Base-by-base conservation (phyloP, 371 early-diverging fungal species). In the Mucor irregularis region DNA sequence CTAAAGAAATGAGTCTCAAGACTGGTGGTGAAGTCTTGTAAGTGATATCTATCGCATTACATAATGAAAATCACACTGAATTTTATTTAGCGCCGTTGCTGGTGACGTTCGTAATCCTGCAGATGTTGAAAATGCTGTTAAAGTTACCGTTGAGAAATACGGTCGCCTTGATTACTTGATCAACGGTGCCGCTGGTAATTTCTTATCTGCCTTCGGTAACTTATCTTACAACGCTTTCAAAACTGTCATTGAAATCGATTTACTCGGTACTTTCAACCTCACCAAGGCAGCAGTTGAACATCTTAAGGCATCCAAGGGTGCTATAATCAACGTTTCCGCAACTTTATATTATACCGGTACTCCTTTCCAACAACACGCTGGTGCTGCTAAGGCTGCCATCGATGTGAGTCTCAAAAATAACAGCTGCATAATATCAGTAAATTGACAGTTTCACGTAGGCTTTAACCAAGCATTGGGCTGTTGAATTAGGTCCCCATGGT, bases 141-240 rank as follows among this genome's bases (percentile, higher is more conserved):
- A 83, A 28, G 66, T 73, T 50, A 77, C 87, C 13, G 61, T 82
- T 10, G 88, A 86, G 25, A 73, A 73, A 47, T 90, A 75, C 53
- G 91, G 91, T 5, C 72, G 80, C n/a, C 82, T 92, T 45, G 92
- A 92, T 70, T 74, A 49, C 49, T 66, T 79, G 49, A 81, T 81
- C 60, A 73, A 73, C 40, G 81, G 81, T 43, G 89, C 88, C 22
- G 91, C 92, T 13, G 92, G 92, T 38, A 92, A 92, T 69, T 92
- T 92, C 61, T 72, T 92, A 50, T 77, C 88, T 11, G 73, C 88
- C 30, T 82, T 82, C 42, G 80, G 84, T 37, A 61, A 80, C 33
- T 73, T 92, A 10, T 86, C 86, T 2, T 81, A 85, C 62, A 87
- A 88, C 57, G 93, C 88, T 26, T 92, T 91, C 81, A 75, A 79